Evolutionary conservation across 2,329 filamentous ascomycete species (phyloP).

Genomic region (Pseudogymnoascus sp.): DNA sequence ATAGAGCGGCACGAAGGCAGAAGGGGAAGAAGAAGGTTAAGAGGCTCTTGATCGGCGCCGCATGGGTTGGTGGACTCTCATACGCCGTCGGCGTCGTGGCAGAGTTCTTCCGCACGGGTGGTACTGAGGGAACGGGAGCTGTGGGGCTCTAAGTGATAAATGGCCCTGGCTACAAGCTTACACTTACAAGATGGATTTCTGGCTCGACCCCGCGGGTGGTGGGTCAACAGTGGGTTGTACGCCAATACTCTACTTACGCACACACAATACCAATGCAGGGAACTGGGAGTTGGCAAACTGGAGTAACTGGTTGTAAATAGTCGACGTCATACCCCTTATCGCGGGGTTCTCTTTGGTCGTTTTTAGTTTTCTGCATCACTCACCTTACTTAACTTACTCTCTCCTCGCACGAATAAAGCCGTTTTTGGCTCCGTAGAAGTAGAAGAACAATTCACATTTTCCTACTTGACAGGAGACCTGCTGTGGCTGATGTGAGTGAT

Average conservation of each 20-base stretch:
- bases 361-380: slow-evolving; percentile 6
- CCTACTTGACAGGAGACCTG: not conserved
- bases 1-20: slow-evolving; percentile 28
- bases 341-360: slow-evolving; percentile 3
- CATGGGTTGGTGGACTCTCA: slow-evolving; percentile 46
- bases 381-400: not conserved
- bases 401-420: not conserved
- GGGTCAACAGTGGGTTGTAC: slow-evolving; percentile 1
- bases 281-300: slow-evolving; percentile 3
- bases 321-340: slow-evolving; percentile 8
- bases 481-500: not conserved
- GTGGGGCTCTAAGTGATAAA: slow-evolving; percentile 21
- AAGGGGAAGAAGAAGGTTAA: slow-evolving; percentile 34
- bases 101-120: slow-evolving; percentile 48
- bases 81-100: slow-evolving; percentile 53
- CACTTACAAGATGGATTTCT: not conserved
- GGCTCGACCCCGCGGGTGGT: slow-evolving; percentile 1
- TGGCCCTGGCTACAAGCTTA: not conserved
- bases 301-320: slow-evolving; percentile 3
- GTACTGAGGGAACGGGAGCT: slow-evolving; percentile 34
- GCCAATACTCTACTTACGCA: not conserved
- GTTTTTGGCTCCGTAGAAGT: not conserved
- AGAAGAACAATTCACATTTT: not conserved
- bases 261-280: slow-evolving; percentile 4
- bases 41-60: slow-evolving; percentile 46